phyloP scores from a whole-genome alignment of 1,284 basidiomycete genomes.

The Ustilago esculenta region DNA sequence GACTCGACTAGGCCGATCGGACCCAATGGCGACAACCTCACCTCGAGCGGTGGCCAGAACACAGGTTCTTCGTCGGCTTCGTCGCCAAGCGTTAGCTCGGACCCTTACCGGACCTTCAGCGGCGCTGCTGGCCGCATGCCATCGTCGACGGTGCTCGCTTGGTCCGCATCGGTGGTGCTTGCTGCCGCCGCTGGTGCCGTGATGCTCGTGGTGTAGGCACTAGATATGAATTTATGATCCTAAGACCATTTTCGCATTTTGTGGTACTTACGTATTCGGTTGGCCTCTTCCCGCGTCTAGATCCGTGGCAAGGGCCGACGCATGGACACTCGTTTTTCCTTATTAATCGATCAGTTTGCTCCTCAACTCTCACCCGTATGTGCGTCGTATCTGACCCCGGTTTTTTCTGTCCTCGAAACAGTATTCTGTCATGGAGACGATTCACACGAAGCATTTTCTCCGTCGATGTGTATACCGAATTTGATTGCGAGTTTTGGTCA shows the following conservation, averaged over 20 bases:
- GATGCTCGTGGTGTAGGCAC: constrained; percentile 22
- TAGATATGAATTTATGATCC: no score
- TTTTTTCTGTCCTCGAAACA: no score
- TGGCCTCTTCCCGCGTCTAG: no score
- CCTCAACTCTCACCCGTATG: no score
- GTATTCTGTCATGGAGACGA: no score
- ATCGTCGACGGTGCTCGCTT: constrained; percentile 10
- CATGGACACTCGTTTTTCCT: no score
- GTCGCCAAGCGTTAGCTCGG: constrained; percentile 28
- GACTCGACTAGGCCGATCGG: constrained; percentile 59
- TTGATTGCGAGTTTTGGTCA: not conserved
- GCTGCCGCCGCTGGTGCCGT: constrained; percentile 22
- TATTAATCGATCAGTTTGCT: no score
- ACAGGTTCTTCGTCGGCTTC: constrained; percentile 7
- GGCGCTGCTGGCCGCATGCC: constrained; percentile 10
- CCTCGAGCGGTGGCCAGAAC: constrained; percentile 32
- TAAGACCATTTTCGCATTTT: no score
- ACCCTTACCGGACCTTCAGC: constrained; percentile 37
- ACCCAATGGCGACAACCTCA: constrained; percentile 50
- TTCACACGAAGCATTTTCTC: no score
- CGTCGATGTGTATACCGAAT: not conserved
- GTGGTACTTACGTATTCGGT: no score
- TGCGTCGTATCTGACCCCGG: no score
- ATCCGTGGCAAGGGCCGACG: no score
- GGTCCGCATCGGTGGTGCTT: constrained; percentile 17